These are phyloP conservation scores for Cryptosporidium baileyi DNA, from an alignment of 169 alveolate genomes.

Conservation along the genomic window DNA sequence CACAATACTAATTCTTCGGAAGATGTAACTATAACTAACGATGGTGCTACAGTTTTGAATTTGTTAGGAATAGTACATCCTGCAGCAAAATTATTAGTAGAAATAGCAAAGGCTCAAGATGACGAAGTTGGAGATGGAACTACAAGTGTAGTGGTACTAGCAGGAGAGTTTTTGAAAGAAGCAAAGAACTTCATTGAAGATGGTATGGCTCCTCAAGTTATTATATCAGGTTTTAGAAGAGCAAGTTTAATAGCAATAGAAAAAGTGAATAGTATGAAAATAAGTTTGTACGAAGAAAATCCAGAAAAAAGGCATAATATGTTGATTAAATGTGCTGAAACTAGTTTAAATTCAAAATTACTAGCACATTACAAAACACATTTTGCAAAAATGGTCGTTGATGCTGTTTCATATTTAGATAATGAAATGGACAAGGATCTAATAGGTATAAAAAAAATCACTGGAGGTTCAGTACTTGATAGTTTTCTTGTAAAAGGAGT, in stretches of 20 bases:
- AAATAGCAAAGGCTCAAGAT: conserved; percentile 96
- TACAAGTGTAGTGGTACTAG: conserved; percentile 92
- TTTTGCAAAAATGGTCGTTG: conserved; percentile 94
- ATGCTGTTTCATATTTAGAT: conserved; percentile 94
- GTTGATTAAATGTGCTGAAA: conserved; percentile 95
- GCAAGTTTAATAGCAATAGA: conserved; percentile 87
- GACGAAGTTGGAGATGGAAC: conserved; percentile 96
- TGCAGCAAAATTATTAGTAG: conserved; percentile 96
- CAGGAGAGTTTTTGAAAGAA: conserved; percentile 94
- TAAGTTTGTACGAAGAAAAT: conserved; percentile 77
- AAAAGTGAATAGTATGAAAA: conserved; percentile 77
- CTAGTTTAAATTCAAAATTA: conserved; percentile 95
- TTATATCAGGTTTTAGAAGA: conserved; percentile 91
- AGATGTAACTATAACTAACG: conserved; percentile 94
- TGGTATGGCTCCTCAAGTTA: conserved; percentile 94
- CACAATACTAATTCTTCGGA: conserved; percentile 81
- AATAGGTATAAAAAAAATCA: conserved; percentile 96
- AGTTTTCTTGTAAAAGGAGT: conserved; percentile 95
- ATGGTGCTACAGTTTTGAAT: conserved; percentile 97
- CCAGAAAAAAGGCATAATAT: conserved; percentile 84
- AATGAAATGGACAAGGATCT: conserved; percentile 89
- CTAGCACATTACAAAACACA: conserved; percentile 91
- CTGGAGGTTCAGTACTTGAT: conserved; percentile 94
- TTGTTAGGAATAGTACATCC: conserved; percentile 95
- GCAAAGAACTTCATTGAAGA: conserved; percentile 94